Base-by-base conservation (phyloP, 1,284 basidiomycete genomes). In the Tilletia walkeri region DNA sequence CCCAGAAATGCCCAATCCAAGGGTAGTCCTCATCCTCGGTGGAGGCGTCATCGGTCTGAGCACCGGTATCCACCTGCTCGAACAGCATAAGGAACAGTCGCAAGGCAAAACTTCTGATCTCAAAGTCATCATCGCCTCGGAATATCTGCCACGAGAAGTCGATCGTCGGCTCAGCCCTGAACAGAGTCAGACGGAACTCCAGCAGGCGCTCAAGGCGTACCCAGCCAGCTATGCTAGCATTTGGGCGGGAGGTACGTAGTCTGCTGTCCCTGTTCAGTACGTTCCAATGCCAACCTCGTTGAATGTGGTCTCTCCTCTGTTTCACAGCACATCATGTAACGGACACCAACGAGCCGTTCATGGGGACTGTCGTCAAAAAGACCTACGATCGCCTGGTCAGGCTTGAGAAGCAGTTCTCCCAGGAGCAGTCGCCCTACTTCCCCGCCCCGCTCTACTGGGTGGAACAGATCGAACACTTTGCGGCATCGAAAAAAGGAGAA, bases 401-500 rank as follows among this genome's bases (percentile, higher is more conserved):
- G 67, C 69, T 78, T 2, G 65, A 71, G 41, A 59, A 63, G 6
- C 73, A 70, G 5, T 74, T 74, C 71, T 3, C 36, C 3, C 36
- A 50, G 56, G n/a, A 24, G 30, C 12, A 4, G 2, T 2, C 49
- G 5, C 24, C 53, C 4, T 30, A 41, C 4, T 7, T 41, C 50
- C 39, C 71, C 36, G 70, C 72, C 34, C 75, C 77, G 3, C 70
- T 79, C 14, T 71, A 75, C 2, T 79, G 78, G 78, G 78, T 78
- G n/a, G 72, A 78, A 53, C 78, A 80, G 69, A 73, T 71, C 12
- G 78, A 80, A 68, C 69, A 72, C 14, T 79, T 73, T 59, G 68
- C 75, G 49, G 2, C 10, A 16, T 10, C 41, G 30, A 18, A 45
- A 66, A 16, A 36, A 48, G 2, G 41, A 12, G 24, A 61, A 9